Base-by-base conservation (phyloP, 352 stramenopile genomes). In the Phytophthora meadii region DNA sequence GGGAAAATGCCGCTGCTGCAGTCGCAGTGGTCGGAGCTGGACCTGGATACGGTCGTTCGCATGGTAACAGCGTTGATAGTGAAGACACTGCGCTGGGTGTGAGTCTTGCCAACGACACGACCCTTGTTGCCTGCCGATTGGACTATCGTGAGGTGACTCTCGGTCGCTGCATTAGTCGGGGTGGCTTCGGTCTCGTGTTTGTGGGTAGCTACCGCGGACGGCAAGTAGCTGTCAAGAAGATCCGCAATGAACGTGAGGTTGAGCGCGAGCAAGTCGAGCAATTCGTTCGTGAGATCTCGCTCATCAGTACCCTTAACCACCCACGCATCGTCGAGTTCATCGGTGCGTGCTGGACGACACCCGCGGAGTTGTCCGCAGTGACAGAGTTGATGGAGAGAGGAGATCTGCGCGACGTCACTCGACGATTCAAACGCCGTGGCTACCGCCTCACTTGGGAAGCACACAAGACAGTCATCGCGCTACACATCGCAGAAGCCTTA, bases 311-410 rank as follows among this genome's bases (percentile, higher is more conserved):
- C 3, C 55, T 90, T 3, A 66, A 75, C 28, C 83, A 92, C 32
- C 73, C 76, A 12, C 78, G 78, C 44, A 85, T 92, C 22, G 81
- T 92, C 10, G 78, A 85, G 36, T 92, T 90, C 39, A 67, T 90
- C 24, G 83, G 83, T 2, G 79, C 85, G 3, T 75, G 79, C 37
- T 92, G 82, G 80, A 74, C 66, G 2, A 73, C 70, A 2, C 64
- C 84, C 0, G 68, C 70, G 10, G 78, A 89, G 47, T 54, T 92
- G 5, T 76, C 69, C 1, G 73, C 75, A 4, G 81, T 90, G 44
- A 88, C 77, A 15, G 83, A 92, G 62, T 75, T 87, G 37, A 90
- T 92, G 83, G 81, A 90, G 40, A 74, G 76, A 7, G 83, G 83
- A 0, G 82, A 92, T 46, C 39, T 92, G 14, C 81, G 77, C 14